Evolutionary conservation across 2,329 filamentous ascomycete species (phyloP).

Genomic region (Colletotrichum orbiculare): DNA sequence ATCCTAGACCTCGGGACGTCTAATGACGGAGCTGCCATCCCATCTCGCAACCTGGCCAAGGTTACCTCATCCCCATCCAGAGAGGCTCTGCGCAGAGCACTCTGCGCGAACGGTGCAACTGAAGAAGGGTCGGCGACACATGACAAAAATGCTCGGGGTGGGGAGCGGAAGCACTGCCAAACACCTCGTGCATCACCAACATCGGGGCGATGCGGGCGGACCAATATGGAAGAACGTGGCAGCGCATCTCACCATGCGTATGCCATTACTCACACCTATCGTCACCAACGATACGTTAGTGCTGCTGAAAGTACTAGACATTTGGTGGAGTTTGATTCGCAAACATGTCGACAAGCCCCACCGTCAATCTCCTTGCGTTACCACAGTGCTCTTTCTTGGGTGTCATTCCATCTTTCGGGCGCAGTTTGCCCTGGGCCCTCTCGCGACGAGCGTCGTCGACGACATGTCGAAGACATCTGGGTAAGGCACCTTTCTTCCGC

Average conservation of each 20-base stretch:
- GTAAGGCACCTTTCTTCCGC: too few species aligned
- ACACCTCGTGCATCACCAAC: neutral
- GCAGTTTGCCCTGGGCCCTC: too few species aligned
- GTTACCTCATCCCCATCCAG: neutral
- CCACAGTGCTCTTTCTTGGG: too few species aligned
- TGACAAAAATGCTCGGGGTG: neutral
- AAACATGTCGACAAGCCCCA: too few species aligned
- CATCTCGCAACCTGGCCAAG: neutral
- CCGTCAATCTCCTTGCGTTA: too few species aligned
- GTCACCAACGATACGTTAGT: slow-evolving; percentile 4
- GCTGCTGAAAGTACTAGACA: neutral
- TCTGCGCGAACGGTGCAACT: slow-evolving; percentile 6
- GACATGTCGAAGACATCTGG: too few species aligned
- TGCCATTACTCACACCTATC: slow-evolving; percentile 7
- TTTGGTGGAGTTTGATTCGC: too few species aligned
- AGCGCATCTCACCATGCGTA: slow-evolving; percentile 17
- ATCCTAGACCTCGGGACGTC: neutral
- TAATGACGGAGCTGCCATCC: neutral
- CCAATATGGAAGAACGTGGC: neutral
- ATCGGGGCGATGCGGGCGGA: neutral
- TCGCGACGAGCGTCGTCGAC: too few species aligned
- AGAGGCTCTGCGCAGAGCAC: slow-evolving; percentile 14
- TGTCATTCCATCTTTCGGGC: too few species aligned
- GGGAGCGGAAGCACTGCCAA: neutral
- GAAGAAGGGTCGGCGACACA: slow-evolving; percentile 1